Conservation (phyloP, 164 flowering plant genomes). For the Dillenia turbinata region DNA sequence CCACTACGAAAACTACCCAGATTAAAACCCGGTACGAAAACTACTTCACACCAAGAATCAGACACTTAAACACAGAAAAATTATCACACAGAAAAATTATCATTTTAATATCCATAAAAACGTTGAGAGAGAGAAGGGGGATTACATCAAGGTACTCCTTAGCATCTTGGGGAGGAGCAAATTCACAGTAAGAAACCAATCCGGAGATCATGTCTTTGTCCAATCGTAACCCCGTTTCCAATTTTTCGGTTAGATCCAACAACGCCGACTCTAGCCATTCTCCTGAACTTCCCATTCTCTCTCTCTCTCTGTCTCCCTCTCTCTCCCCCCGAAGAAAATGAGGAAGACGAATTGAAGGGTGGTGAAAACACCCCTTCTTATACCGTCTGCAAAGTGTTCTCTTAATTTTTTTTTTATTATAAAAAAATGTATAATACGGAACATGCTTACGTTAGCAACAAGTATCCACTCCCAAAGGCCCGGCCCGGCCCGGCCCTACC, state of each 20-base stretch:
- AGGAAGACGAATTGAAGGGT: no score
- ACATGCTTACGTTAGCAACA: no score
- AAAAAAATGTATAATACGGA: no score
- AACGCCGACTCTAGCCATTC: slow-evolving; percentile 82
- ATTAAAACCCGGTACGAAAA: no score
- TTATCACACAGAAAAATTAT: not conserved
- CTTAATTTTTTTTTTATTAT: no score
- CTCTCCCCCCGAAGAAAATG: not conserved
- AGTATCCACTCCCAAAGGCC: no score
- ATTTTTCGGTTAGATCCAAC: slow-evolving; percentile 49
- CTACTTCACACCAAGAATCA: no score
- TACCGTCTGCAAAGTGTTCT: no score
- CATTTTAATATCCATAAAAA: not conserved
- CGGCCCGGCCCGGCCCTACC: no score
- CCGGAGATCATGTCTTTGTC: slow-evolving; percentile 82
- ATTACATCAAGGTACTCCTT: slow-evolving; percentile 87
- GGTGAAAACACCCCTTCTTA: no score
- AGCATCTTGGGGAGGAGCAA: slow-evolving; percentile 84
- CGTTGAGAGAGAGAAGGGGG: not conserved
- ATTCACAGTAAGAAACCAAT: slow-evolving; percentile 86
- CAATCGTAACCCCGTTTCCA: slow-evolving; percentile 56
- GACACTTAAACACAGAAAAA: no score
- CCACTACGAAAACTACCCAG: no score
- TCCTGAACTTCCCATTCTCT: slow-evolving; percentile 45
- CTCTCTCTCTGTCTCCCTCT: slow-evolving; percentile 18